These are phyloP conservation scores for Rhodomyrtus tomentosa DNA, from an alignment of 345 rosid genomes.

Conservation along the genomic window DNA sequence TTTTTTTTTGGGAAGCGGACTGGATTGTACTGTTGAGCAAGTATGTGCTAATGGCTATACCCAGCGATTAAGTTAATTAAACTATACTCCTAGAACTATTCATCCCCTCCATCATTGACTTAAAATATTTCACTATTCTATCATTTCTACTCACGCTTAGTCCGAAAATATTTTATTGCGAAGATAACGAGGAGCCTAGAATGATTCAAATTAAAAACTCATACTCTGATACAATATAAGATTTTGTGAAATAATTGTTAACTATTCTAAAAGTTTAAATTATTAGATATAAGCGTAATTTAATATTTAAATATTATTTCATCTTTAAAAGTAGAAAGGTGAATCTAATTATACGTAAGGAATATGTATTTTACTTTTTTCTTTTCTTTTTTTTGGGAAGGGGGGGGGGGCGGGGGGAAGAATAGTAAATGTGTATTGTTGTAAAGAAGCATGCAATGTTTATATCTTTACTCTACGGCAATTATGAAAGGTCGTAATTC, in stretches of 20 bases:
- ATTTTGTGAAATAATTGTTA: no score
- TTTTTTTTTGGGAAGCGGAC: neutral
- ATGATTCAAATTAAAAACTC: no score
- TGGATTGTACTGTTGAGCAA: neutral
- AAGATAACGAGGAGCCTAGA: no score
- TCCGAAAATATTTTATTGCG: no score
- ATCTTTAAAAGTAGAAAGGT: neutral
- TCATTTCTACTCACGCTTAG: no score
- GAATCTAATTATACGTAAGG: neutral
- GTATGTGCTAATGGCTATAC: neutral
- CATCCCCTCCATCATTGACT: neutral
- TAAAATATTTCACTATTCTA: neutral
- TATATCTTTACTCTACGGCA: neutral
- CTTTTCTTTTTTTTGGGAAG: no score
- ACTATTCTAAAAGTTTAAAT: no score
- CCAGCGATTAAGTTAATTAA: neutral
- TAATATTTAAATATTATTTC: no score
- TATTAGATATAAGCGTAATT: no score
- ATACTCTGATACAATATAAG: no score
- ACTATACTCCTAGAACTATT: neutral
- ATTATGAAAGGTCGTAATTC: neutral
- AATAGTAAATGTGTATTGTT: neutral
- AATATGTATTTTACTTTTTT: no score
- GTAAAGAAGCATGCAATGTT: neutral
- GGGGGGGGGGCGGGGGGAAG: no score